Conservation (phyloP, 768 basidiomycete species). For the Trametopsis cervina region DNA sequence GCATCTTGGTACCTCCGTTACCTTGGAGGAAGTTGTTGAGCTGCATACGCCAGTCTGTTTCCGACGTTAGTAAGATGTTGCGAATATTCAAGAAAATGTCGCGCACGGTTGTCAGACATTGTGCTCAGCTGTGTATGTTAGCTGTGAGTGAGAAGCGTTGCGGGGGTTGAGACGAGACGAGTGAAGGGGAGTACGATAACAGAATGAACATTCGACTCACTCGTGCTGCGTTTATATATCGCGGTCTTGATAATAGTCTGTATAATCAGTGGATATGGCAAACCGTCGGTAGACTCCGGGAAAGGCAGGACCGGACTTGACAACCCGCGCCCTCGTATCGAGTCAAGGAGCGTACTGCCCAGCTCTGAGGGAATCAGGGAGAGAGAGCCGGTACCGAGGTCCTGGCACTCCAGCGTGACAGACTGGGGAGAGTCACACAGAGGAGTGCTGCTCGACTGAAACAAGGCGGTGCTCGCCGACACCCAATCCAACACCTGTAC, state of each 20-base stretch:
- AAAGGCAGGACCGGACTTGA: constrained; percentile 4
- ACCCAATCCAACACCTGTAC: neutral
- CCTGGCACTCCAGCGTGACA: constrained; percentile 1
- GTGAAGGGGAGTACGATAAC: neutral
- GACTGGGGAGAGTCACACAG: neutral
- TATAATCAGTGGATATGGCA: neutral
- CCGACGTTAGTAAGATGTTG: neutral
- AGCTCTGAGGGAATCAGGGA: constrained; percentile 1
- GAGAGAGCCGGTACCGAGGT: constrained; percentile 5
- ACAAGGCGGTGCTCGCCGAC: neutral
- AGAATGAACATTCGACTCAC: neutral
- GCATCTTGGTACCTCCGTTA: constrained; percentile 17
- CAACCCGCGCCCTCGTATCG: neutral
- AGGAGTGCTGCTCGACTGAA: neutral
- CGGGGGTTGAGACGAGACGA: neutral
- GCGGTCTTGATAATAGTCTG: neutral
- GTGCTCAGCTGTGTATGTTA: neutral
- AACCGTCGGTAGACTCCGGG: constrained; percentile 5
- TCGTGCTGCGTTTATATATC: constrained; percentile 2
- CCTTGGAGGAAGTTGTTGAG: constrained; percentile 27
- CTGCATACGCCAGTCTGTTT: constrained; percentile 24
- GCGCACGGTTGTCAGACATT: constrained; percentile 18
- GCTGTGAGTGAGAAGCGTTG: neutral
- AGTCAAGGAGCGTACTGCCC: constrained; percentile 7
- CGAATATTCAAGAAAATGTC: neutral